These are phyloP conservation scores for Hymenoscyphus infarciens DNA, from an alignment of 2,329 filamentous ascomycete genomes.

Conservation along the genomic window DNA sequence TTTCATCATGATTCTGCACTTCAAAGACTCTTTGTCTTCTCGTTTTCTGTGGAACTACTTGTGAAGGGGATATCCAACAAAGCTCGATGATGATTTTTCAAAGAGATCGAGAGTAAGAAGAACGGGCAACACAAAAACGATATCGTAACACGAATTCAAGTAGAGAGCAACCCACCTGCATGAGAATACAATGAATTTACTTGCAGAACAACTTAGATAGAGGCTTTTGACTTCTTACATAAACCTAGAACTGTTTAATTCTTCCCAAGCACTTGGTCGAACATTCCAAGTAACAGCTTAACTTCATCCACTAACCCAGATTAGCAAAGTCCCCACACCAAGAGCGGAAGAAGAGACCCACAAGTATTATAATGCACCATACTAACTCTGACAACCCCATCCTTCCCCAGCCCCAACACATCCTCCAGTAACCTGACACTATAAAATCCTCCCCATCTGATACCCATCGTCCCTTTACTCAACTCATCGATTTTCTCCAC, in stretches of 20 bases:
- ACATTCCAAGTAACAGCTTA: slow-evolving; percentile 45
- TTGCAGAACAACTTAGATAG: too few relatives aligned
- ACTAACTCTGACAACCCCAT: slow-evolving; percentile 67
- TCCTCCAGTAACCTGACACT: slow-evolving; percentile 59
- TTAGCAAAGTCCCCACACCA: not conserved
- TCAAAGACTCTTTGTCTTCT: too few relatives aligned
- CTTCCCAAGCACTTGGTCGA: slow-evolving; percentile 47
- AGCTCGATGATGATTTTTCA: too few relatives aligned
- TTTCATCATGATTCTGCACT: too few relatives aligned
- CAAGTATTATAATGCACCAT: slow-evolving; percentile 70
- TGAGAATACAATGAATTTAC: too few relatives aligned
- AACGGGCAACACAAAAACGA: too few relatives aligned
- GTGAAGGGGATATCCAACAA: too few relatives aligned
- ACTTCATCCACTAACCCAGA: slow-evolving; percentile 51
- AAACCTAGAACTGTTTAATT: not conserved
- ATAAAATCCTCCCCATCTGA: slow-evolving; percentile 68
- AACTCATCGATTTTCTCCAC: slow-evolving; percentile 59
- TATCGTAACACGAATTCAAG: too few relatives aligned
- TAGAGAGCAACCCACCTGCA: too few relatives aligned
- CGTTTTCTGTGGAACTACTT: too few relatives aligned
- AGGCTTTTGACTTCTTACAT: too few relatives aligned
- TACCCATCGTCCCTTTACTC: slow-evolving; percentile 51
- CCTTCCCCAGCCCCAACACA: slow-evolving; percentile 52
- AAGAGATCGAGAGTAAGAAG: too few relatives aligned
- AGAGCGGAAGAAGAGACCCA: slow-evolving; percentile 38